phyloP scores from a whole-genome alignment of 202 grass and related monocot genomes.

The Carex arenaria region DNA sequence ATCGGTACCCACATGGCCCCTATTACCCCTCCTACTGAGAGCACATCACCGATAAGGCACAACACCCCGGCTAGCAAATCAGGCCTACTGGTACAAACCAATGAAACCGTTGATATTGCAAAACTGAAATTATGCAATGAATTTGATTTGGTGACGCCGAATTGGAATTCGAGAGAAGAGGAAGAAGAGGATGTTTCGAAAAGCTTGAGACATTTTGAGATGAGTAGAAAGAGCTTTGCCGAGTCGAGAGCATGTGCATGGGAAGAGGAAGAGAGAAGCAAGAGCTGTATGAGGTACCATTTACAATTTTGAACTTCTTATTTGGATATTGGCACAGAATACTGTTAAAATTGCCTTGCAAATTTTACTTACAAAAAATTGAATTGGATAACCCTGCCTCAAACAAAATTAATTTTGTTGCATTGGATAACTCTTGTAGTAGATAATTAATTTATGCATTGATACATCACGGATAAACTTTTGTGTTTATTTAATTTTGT shows the following conservation, averaged over 20 bases:
- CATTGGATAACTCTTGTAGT: background rate
- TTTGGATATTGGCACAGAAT: background rate
- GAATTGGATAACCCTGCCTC: background rate
- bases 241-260: conserved; percentile 47
- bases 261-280: conserved; percentile 82
- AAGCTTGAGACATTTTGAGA: conserved; percentile 88
- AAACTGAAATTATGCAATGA: conserved; percentile 56
- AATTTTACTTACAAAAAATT: background rate
- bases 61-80: conserved; percentile 78
- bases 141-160: conserved; percentile 10
- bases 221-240: conserved; percentile 31
- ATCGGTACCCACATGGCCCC: conserved; percentile 68
- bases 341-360: background rate
- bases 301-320: conserved; percentile 1
- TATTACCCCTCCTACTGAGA: conserved; percentile 64
- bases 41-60: conserved; percentile 64
- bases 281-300: conserved; percentile 81
- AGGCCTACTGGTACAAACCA: conserved; percentile 64
- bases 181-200: conserved; percentile 90
- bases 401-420: background rate
- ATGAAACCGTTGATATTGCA: conserved; percentile 45
- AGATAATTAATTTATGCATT: background rate
- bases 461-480: background rate
- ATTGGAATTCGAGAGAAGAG: conserved; percentile 94
- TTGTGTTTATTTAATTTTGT: background rate